Percentiles rank a stretch among this genome's conserved stretches.
phyloP scores from a whole-genome alignment of 805 yeast species.

The Blastobotrys chiropterorum region DNA sequence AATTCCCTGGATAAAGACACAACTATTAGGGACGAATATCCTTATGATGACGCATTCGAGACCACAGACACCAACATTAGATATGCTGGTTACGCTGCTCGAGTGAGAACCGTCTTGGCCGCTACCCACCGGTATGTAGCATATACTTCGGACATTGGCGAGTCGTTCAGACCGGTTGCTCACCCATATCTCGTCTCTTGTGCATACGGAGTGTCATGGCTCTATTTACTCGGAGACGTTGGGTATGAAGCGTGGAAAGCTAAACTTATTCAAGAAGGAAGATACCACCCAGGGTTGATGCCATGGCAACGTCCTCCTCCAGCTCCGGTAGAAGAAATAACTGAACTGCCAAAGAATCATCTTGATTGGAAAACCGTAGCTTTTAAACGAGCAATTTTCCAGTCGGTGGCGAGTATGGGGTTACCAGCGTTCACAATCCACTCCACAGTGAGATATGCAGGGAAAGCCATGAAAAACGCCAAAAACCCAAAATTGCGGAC shows the following conservation, averaged over 20 bases:
- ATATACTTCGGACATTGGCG: conserved; percentile 82
- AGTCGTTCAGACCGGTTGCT: conserved; percentile 77
- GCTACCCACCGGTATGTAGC: conserved; percentile 82
- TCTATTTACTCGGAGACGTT: conserved; percentile 69
- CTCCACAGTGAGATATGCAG: conserved; percentile 61
- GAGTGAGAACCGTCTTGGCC: conserved; percentile 53
- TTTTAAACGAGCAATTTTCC: conserved; percentile 71
- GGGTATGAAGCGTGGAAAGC: conserved; percentile 62
- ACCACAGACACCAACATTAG: conserved; percentile 48
- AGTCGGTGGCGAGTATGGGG: conserved; percentile 78
- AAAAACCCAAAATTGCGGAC: conserved; percentile 43
- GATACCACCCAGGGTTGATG: conserved; percentile 49
- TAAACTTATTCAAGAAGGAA: conserved; percentile 53
- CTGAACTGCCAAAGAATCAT: conserved; percentile 34
- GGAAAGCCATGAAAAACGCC: conserved; percentile 52
- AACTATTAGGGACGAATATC: background rate
- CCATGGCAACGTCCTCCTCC: conserved; percentile 58
- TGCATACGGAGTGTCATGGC: conserved; percentile 74
- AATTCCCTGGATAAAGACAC: background rate
- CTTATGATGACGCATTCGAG: conserved; percentile 22
- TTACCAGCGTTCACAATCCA: conserved; percentile 84
- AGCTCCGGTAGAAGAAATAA: background rate
- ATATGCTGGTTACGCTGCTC: conserved; percentile 77
- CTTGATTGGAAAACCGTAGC: conserved; percentile 64
- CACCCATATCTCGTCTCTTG: conserved; percentile 57